A percentile compares a stretch with the other conserved stretches of the same genome.
Conservation (phyloP, 1,284 basidiomycete genomes). For the Cryptococcus hybrid region DNA sequence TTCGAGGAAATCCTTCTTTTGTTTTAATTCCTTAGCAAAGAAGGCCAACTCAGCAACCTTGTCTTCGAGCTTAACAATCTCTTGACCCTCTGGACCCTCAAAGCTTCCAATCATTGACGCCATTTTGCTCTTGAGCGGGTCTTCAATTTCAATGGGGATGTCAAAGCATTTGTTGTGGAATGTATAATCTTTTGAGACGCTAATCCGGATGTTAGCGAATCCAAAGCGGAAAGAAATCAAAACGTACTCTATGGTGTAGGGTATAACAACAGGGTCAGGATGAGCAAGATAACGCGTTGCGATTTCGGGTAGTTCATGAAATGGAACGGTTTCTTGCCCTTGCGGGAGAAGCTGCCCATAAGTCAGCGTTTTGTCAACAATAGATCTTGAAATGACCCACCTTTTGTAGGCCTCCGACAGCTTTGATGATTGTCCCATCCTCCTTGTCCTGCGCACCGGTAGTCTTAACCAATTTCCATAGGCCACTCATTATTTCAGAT, state of each 20-base stretch:
- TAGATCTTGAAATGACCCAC: conserved; percentile 9
- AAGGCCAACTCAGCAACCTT: conserved; percentile 79
- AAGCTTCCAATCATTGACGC: conserved; percentile 66
- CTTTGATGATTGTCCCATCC: conserved; percentile 73
- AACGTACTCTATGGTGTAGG: conserved; percentile 58
- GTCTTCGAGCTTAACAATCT: conserved; percentile 77
- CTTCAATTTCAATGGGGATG: conserved; percentile 86
- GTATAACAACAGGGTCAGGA: conserved; percentile 80
- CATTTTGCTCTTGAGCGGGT: conserved; percentile 75
- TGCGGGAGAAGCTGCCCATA: conserved; percentile 54
- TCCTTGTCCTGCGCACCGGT: conserved; percentile 85
- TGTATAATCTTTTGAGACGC: conserved; percentile 45
- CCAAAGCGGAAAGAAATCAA: not conserved
- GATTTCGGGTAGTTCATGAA: conserved; percentile 81
- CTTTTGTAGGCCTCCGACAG: conserved; percentile 66
- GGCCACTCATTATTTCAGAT: conserved; percentile 71
- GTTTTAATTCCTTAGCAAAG: conserved; percentile 76
- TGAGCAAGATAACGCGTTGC: conserved; percentile 76
- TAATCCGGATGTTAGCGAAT: conserved; percentile 1
- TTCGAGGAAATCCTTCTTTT: conserved; percentile 82
- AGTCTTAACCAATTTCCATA: conserved; percentile 93
- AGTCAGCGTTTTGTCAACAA: not conserved
- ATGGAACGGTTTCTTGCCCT: conserved; percentile 65
- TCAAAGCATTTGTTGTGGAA: conserved; percentile 68
- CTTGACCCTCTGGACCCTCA: conserved; percentile 63